phyloP scores from a whole-genome alignment of 2,329 filamentous ascomycete genomes.

The Exophiala dermatitidis region DNA sequence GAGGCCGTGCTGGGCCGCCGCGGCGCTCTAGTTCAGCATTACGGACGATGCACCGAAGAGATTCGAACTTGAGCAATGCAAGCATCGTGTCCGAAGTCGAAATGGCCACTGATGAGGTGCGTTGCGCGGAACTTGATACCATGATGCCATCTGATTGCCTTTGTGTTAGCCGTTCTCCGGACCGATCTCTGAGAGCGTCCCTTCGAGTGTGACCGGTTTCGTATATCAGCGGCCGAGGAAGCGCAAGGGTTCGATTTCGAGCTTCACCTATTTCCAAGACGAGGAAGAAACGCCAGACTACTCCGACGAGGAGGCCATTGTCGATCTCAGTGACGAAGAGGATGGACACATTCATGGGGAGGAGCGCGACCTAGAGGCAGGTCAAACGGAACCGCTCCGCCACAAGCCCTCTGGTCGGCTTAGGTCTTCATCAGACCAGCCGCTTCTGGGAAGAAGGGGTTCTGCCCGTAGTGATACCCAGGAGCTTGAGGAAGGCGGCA shows the following conservation, averaged over 20 bases:
- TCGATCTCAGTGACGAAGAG: conserved; percentile 40
- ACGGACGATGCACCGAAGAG: conserved; percentile 52
- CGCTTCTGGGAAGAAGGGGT: conserved; percentile 63
- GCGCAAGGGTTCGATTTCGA: conserved; percentile 63
- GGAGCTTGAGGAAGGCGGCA: conserved; percentile 52
- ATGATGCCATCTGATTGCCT: conserved; percentile 6
- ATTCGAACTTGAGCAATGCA: conserved; percentile 62
- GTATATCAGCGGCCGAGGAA: conserved; percentile 72
- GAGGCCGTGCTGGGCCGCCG: conserved; percentile 26
- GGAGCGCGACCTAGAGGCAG: conserved; percentile 35
- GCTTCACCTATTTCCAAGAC: conserved; percentile 78
- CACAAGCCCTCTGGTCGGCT: conserved; percentile 34
- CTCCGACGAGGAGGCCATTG: conserved; percentile 44
- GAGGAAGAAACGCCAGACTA: conserved; percentile 55
- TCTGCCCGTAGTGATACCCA: conserved; percentile 64
- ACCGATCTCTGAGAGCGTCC: conserved; percentile 90
- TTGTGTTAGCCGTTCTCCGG: conserved; percentile 66
- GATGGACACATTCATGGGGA: conserved; percentile 37
- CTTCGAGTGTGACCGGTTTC: conserved; percentile 87
- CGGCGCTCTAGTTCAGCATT: conserved; percentile 15
- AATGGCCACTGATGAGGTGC: conserved; percentile 92
- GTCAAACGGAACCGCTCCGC: conserved; percentile 31
- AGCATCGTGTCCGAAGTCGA: conserved; percentile 94
- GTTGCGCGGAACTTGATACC: conserved; percentile 19
- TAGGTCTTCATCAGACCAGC: conserved; percentile 45